These are phyloP conservation scores for Maudiozyma bulderi DNA, from an alignment of 805 yeast genomes.

Conservation along the genomic window DNA sequence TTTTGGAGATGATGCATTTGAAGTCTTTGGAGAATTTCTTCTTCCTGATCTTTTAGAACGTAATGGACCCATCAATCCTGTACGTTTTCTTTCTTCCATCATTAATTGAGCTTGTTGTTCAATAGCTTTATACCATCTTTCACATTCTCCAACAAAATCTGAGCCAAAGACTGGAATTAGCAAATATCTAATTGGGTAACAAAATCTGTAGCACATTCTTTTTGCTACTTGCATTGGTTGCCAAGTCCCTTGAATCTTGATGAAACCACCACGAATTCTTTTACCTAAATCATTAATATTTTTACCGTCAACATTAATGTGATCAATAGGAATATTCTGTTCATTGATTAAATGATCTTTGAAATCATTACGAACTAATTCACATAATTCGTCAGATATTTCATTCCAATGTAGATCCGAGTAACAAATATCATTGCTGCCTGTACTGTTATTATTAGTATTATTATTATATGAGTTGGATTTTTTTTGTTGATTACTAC, in stretches of 20 bases:
- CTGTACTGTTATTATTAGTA: not conserved
- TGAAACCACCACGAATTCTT: conserved; percentile 81
- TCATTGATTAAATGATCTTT: conserved; percentile 6
- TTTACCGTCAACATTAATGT: conserved; percentile 6
- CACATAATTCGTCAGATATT: conserved; percentile 15
- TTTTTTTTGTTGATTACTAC: not conserved
- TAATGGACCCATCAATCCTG: not conserved
- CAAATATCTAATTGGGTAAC: conserved; percentile 66
- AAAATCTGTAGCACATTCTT: conserved; percentile 59
- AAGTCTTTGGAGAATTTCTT: conserved; percentile 1
- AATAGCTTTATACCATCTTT: conserved; percentile 26
- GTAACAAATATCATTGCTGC: conserved; percentile 12
- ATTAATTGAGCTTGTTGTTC: conserved; percentile 4
- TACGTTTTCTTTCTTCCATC: conserved; percentile 1
- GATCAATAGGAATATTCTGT: conserved; percentile 3
- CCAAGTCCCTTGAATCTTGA: conserved; percentile 95
- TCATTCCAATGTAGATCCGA: conserved; percentile 28
- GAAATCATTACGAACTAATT: conserved; percentile 9
- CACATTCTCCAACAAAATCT: conserved; percentile 39
- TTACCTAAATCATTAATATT: conserved; percentile 29
- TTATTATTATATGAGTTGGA: not conserved
- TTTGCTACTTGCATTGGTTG: conserved; percentile 62
- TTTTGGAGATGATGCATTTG: not conserved
- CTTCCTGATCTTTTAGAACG: not conserved
- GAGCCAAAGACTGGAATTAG: conserved; percentile 74